Base-by-base conservation (phyloP, 169 alveolate genomes). In the Eimeria sp. region DNA sequence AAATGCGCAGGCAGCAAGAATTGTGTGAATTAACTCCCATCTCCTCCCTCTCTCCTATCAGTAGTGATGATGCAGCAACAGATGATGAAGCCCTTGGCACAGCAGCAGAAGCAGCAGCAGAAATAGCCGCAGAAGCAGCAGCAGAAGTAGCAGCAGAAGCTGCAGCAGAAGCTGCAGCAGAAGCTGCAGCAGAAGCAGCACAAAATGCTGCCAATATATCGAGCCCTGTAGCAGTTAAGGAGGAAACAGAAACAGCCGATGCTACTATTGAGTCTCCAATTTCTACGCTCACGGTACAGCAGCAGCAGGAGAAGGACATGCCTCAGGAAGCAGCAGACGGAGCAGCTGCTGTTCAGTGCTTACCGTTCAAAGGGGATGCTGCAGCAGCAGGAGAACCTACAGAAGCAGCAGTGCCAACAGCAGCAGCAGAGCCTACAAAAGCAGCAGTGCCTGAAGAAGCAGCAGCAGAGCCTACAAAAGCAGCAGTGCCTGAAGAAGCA, bases 1-100 rank as follows among this genome's bases (percentile, higher is more conserved):
- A 11, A n/a, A 47, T n/a, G 13, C 83, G 20, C 18, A 72, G 83
- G 45, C 54, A 40, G 83, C 54, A 72, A 3, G 83, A 72, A 47
- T 47, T 40, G 83, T 40, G 22, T 72, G 83, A 34, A 25, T 27
- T 72, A n/a, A 72, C 27, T 27, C 83, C 49, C 6, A 47, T 40
- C 54, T 27, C 45, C 27, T 72, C 83, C 5, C 83, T 72, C 3
- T 72, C 83, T 40, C 45, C 83, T 11, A 72, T 72, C 83, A 72
- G 83, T 51, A 72, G 83, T 47, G 83, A 72, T 72, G 83, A 72
- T 11, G 45, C 49, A 40, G 49, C 83, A 67, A 25, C 78, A 72
- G 83, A 34, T 13, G 83, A 72, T 4, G 83, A 72, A 47, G 49
- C 83, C 49, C 54, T 61, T 20, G 70, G n/a, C 20, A 25, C n/a